phyloP scores from a whole-genome alignment of 257 asterid species.

The Solanum peruvianum region DNA sequence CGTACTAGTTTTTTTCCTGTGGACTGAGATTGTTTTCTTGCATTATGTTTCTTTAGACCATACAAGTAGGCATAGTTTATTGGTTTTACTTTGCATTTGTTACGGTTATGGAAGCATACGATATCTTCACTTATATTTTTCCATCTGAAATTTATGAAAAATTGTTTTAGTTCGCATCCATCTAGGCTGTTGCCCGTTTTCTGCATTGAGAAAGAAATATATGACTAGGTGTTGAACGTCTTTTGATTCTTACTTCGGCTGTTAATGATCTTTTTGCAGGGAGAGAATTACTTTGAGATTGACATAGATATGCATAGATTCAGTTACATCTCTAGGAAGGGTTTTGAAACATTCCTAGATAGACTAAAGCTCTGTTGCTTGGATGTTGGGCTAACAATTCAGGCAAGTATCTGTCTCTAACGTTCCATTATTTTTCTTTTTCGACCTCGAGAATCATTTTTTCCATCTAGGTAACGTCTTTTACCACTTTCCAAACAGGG shows the following conservation, averaged over 20 bases:
- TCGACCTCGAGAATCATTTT: neutral
- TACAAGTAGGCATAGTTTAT: neutral
- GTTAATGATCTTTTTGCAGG: conserved; percentile 30
- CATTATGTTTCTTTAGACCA: neutral
- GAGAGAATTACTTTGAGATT: conserved; percentile 78
- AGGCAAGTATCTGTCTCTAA: conserved; percentile 35
- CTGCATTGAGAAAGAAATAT: neutral
- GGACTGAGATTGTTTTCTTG: neutral
- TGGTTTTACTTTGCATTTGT: neutral
- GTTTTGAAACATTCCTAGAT: conserved; percentile 66
- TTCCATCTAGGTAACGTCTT: neutral
- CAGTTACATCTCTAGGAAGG: conserved; percentile 84
- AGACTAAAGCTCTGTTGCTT: conserved; percentile 66
- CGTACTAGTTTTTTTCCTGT: neutral
- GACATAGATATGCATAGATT: conserved; percentile 96
- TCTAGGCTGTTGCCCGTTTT: neutral
- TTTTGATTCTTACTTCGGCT: neutral
- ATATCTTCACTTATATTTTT: neutral
- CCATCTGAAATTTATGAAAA: neutral
- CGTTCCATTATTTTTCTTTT: neutral
- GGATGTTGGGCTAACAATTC: conserved; percentile 92
- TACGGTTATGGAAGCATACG: neutral
- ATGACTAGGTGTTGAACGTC: neutral
- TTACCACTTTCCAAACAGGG: conserved; percentile 41
- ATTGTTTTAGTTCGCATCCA: neutral